These are phyloP conservation scores for Xerocomus spinulosus DNA, from an alignment of 768 basidiomycete genomes.

Conservation along the genomic window DNA sequence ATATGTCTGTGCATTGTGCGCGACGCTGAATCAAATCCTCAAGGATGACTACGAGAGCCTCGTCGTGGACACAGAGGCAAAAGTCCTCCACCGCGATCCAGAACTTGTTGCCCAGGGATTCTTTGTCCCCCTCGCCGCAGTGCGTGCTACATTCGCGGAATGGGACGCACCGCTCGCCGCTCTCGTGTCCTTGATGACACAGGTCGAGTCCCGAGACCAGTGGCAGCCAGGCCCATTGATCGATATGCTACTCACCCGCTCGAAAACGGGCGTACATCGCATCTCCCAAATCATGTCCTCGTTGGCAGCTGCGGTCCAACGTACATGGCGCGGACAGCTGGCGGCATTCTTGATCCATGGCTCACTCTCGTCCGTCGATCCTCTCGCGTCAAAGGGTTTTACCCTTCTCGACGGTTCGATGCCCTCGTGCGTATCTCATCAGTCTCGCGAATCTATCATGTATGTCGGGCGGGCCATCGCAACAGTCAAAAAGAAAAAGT, in stretches of 20 bases:
- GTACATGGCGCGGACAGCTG: slow-evolving; percentile 82
- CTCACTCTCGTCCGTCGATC: slow-evolving; percentile 54
- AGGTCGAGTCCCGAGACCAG: slow-evolving; percentile 47
- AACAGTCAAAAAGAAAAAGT: slow-evolving; percentile 74
- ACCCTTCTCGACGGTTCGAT: slow-evolving; percentile 59
- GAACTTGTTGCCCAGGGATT: slow-evolving; percentile 73
- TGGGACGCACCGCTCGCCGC: slow-evolving; percentile 87
- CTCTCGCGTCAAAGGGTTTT: slow-evolving; percentile 60
- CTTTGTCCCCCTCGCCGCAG: slow-evolving; percentile 76
- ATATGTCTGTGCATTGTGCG: slow-evolving; percentile 75
- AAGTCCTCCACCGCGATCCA: slow-evolving; percentile 69
- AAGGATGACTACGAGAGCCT: slow-evolving; percentile 76
- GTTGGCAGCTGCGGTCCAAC: slow-evolving; percentile 71
- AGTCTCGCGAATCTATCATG: slow-evolving; percentile 74
- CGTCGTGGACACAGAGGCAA: slow-evolving; percentile 76
- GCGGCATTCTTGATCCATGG: slow-evolving; percentile 80
- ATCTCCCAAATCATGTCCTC: slow-evolving; percentile 66
- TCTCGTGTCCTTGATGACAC: slow-evolving; percentile 58
- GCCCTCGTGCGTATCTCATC: slow-evolving; percentile 68
- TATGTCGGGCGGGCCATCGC: slow-evolving; percentile 87
- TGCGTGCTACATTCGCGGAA: slow-evolving; percentile 77
- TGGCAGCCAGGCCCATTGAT: slow-evolving; percentile 75
- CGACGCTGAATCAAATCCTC: slow-evolving; percentile 68
- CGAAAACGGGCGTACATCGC: slow-evolving; percentile 74
- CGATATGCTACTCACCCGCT: slow-evolving; percentile 67